phyloP scores from a whole-genome alignment of 345 rosid species.

The Populus nigra region DNA sequence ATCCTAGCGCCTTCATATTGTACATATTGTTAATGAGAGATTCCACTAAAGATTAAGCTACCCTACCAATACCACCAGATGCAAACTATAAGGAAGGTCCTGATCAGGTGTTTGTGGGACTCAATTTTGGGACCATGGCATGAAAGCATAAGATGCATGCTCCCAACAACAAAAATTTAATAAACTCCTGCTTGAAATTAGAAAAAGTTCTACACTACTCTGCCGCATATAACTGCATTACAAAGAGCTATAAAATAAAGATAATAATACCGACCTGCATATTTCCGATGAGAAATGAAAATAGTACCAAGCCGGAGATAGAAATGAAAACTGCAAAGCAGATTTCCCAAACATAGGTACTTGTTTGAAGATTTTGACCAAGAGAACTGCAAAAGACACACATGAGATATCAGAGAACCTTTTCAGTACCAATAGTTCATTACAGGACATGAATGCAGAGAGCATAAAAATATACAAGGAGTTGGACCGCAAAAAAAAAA shows the following conservation, averaged over 20 bases:
- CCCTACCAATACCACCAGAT: not conserved
- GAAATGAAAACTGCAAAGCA: constrained; percentile 66
- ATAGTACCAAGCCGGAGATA: constrained; percentile 63
- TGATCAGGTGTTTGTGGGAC: not conserved
- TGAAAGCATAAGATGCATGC: not conserved
- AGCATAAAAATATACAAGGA: not conserved
- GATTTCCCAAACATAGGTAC: constrained; percentile 68
- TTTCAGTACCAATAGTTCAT: constrained; percentile 1
- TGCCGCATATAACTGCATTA: not conserved
- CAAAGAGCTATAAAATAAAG: not conserved
- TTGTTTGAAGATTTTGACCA: constrained; percentile 77
- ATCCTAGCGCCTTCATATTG: not conserved
- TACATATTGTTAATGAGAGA: not conserved
- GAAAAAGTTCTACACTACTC: not conserved
- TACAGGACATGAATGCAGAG: not conserved
- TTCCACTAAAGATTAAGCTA: not conserved
- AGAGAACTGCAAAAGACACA: constrained; percentile 41
- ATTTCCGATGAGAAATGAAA: constrained; percentile 77
- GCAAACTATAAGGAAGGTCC: not conserved
- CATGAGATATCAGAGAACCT: not conserved
- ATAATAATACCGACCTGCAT: constrained; percentile 64
- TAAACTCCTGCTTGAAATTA: not conserved
- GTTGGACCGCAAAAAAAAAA: not conserved
- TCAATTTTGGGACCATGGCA: not conserved
- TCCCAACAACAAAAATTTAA: not conserved